These are phyloP conservation scores for Zalaria obscura DNA, from an alignment of 2,329 filamentous ascomycete species.

Conservation along the genomic window DNA sequence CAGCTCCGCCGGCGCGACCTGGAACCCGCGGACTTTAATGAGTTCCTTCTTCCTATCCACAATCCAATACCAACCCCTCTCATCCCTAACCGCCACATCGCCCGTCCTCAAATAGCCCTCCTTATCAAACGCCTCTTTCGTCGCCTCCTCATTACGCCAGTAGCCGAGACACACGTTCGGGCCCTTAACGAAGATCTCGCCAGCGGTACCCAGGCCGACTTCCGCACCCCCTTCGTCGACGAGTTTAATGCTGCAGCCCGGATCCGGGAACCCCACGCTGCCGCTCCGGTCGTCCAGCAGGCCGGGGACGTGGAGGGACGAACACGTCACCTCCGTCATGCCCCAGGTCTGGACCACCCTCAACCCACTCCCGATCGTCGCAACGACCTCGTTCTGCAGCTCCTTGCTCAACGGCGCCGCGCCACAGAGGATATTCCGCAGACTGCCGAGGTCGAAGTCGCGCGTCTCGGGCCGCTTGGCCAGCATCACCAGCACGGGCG, in stretches of 20 bases:
- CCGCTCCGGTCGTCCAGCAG: slow-evolving; percentile 18
- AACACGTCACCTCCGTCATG: slow-evolving; percentile 18
- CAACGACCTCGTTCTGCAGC: slow-evolving; percentile 24
- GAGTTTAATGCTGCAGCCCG: slow-evolving; percentile 25
- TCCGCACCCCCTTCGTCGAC: slow-evolving; percentile 29
- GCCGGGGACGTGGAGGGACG: slow-evolving; percentile 21
- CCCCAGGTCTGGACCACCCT: slow-evolving; percentile 25
- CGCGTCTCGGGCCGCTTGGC: slow-evolving; percentile 27
- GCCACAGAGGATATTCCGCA: slow-evolving; percentile 26
- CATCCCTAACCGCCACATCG: slow-evolving; percentile 18
- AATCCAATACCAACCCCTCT: slow-evolving; percentile 19
- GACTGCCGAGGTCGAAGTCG: slow-evolving; percentile 25
- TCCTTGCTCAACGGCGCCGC: slow-evolving; percentile 24
- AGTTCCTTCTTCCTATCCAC: slow-evolving; percentile 21
- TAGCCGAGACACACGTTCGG: slow-evolving; percentile 25
- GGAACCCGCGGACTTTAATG: slow-evolving; percentile 18
- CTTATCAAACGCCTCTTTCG: slow-evolving; percentile 10
- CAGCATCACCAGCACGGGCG: slow-evolving; percentile 30
- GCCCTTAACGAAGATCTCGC: slow-evolving; percentile 23
- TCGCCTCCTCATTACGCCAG: slow-evolving; percentile 26
- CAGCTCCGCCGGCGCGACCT: slow-evolving; percentile 13
- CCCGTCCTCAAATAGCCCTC: slow-evolving; percentile 13
- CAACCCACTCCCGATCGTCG: slow-evolving; percentile 11
- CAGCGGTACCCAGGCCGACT: slow-evolving; percentile 21
- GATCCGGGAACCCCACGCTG: slow-evolving; percentile 19